Conservation (phyloP, 805 yeast genomes). For the Ogataea trehaloabstinens region DNA sequence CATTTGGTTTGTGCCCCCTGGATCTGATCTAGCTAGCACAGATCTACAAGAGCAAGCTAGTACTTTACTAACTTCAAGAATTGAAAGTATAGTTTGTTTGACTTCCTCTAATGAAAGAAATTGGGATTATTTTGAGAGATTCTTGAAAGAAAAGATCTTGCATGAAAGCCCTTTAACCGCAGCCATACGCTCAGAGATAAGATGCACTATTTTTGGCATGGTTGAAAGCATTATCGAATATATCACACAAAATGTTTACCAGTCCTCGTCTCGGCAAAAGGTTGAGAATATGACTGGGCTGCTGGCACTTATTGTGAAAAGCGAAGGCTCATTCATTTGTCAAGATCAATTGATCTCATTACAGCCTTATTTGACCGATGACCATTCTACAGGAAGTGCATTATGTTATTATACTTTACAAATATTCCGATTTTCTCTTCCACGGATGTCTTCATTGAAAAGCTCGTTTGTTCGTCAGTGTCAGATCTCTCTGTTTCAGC, state of each 20-base stretch:
- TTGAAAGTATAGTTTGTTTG: slow-evolving; percentile 26
- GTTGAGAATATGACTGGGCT: slow-evolving; percentile 44
- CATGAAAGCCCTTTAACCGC: slow-evolving; percentile 25
- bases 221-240: slow-evolving; percentile 37
- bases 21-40: background rate
- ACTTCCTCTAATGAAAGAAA: slow-evolving; percentile 37
- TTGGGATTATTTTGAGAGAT: slow-evolving; percentile 45
- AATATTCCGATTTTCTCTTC: slow-evolving; percentile 51
- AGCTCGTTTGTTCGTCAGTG: slow-evolving; percentile 48
- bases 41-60: slow-evolving; percentile 3
- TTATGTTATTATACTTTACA: slow-evolving; percentile 50
- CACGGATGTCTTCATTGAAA: slow-evolving; percentile 43
- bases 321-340: slow-evolving; percentile 50
- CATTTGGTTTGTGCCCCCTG: slow-evolving; percentile 33
- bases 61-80: background rate
- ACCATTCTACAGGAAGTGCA: slow-evolving; percentile 36
- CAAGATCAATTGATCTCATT: slow-evolving; percentile 67
- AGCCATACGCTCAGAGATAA: slow-evolving; percentile 13
- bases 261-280: slow-evolving; percentile 19
- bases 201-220: slow-evolving; percentile 25
- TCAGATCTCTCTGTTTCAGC: slow-evolving; percentile 49
- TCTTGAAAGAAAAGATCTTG: slow-evolving; percentile 44
- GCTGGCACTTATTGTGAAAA: slow-evolving; percentile 54
- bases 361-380: slow-evolving; percentile 62
- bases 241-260: slow-evolving; percentile 35